Conservation (phyloP, 2,329 filamentous ascomycete genomes). For the Calcarisporium arbuscula region DNA sequence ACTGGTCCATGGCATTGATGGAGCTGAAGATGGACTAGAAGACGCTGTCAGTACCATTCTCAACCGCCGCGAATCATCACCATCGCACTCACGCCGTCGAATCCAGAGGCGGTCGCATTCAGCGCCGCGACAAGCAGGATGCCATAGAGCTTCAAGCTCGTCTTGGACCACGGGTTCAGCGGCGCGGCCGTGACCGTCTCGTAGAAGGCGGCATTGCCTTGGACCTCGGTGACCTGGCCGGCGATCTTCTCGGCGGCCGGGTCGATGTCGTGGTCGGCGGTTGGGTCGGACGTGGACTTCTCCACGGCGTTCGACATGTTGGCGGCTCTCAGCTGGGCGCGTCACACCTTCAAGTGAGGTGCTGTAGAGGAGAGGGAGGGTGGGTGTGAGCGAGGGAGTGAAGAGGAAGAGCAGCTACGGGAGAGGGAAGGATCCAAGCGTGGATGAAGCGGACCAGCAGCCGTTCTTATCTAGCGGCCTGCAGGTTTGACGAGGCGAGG, state of each 20-base stretch:
- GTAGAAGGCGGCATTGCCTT: conserved; percentile 20
- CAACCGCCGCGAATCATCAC: background rate
- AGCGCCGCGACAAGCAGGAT: conserved; percentile 29
- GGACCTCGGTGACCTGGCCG: conserved; percentile 18
- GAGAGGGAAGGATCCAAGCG: no score
- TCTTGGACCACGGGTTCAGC: conserved; percentile 24
- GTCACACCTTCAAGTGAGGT: background rate
- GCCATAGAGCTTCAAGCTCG: conserved; percentile 28
- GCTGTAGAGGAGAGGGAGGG: no score
- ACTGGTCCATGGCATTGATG: conserved; percentile 25
- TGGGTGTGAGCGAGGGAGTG: background rate
- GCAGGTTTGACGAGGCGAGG: no score
- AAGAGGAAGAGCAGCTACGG: background rate
- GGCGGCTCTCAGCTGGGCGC: background rate
- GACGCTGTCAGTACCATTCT: background rate
- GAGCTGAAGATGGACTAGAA: conserved; percentile 22
- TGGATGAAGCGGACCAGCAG: no score
- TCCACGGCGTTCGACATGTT: background rate
- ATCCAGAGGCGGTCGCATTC: conserved; percentile 31
- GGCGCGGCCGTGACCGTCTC: conserved; percentile 21
- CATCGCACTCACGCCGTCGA: conserved; percentile 25
- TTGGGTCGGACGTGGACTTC: no score
- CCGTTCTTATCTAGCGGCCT: no score
- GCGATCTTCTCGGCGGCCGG: conserved; percentile 12
- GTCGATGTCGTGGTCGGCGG: conserved; percentile 10